Evolutionary conservation across 805 yeast genomes (phyloP).

Genomic region (Yamadazyma phyllophila): DNA sequence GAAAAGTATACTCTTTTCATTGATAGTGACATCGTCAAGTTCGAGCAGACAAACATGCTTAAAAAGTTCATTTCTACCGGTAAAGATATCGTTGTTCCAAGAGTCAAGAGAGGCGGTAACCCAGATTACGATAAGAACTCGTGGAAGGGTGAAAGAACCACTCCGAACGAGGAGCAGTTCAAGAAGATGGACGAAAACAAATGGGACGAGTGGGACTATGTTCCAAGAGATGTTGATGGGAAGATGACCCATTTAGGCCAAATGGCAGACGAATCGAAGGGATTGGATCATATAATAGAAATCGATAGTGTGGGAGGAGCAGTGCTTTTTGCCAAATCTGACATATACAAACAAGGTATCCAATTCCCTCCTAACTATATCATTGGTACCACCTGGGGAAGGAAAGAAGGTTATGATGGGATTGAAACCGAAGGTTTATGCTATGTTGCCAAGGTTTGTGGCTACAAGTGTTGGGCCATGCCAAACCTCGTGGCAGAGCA

Average conservation of each 20-base stretch:
- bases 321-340: slow-evolving; percentile 42
- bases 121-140: slow-evolving; percentile 39
- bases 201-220: slow-evolving; percentile 32
- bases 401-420: slow-evolving; percentile 51
- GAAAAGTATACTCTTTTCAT: slow-evolving; percentile 36
- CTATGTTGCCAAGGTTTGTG: slow-evolving; percentile 43
- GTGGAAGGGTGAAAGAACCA: slow-evolving; percentile 39
- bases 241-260: slow-evolving; percentile 29
- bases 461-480: slow-evolving; percentile 49
- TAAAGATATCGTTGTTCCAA: slow-evolving; percentile 37
- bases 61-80: slow-evolving; percentile 24
- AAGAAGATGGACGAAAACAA: slow-evolving; percentile 24
- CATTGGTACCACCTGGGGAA: slow-evolving; percentile 47
- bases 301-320: slow-evolving; percentile 56
- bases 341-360: slow-evolving; percentile 45
- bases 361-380: slow-evolving; percentile 45
- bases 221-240: slow-evolving; percentile 29
- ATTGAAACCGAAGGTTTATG: slow-evolving; percentile 56
- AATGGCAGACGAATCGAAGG: neutral
- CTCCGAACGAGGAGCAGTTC: slow-evolving; percentile 28
- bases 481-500: slow-evolving; percentile 47
- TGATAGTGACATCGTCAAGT: slow-evolving; percentile 33
- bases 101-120: slow-evolving; percentile 24
- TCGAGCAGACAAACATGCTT: slow-evolving; percentile 23
- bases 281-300: slow-evolving; percentile 16